Conservation (phyloP, 257 asterid species). For the Voacanga thouarsii region DNA sequence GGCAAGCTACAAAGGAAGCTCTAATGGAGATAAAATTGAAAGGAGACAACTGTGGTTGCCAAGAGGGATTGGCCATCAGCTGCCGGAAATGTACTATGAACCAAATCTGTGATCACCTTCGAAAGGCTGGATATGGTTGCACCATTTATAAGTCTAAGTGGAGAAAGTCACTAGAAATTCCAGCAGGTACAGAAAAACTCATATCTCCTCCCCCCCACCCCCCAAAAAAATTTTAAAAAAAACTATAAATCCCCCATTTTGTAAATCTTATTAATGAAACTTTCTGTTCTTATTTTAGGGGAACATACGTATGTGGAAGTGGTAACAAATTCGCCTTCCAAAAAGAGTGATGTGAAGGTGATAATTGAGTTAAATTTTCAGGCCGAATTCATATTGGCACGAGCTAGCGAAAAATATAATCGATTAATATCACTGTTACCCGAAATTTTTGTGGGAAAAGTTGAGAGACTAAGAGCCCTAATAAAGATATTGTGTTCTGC, state of each 20-base stretch:
- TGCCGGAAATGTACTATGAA: constrained; percentile 30
- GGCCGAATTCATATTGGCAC: constrained; percentile 32
- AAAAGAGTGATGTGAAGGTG: constrained; percentile 26
- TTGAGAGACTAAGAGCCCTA: constrained; percentile 24
- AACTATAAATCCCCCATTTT: too few species aligned
- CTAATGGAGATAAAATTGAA: constrained; percentile 19
- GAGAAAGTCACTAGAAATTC: constrained; percentile 25
- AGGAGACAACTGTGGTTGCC: constrained; percentile 26
- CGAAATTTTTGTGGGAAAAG: constrained; percentile 36
- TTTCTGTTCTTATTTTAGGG: constrained; percentile 17
- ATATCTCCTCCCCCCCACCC: too few species aligned
- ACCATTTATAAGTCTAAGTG: constrained; percentile 39
- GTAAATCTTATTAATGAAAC: neutral
- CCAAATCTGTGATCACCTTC: constrained; percentile 23
- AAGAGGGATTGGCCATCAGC: constrained; percentile 6
- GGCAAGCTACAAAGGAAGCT: constrained; percentile 32
- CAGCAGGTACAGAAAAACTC: constrained; percentile 24
- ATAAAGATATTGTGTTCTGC: constrained; percentile 42
- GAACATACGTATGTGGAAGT: constrained; percentile 41
- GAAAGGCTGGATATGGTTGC: constrained; percentile 26
- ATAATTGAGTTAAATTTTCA: constrained; percentile 38
- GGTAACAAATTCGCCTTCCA: constrained; percentile 2
- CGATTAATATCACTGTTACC: constrained; percentile 26
- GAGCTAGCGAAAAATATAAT: constrained; percentile 29
- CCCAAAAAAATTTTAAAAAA: too few species aligned